Evolutionary conservation across 1,139 yeast genomes (phyloP).

Genomic region (Lizanozyma gosingica): DNA sequence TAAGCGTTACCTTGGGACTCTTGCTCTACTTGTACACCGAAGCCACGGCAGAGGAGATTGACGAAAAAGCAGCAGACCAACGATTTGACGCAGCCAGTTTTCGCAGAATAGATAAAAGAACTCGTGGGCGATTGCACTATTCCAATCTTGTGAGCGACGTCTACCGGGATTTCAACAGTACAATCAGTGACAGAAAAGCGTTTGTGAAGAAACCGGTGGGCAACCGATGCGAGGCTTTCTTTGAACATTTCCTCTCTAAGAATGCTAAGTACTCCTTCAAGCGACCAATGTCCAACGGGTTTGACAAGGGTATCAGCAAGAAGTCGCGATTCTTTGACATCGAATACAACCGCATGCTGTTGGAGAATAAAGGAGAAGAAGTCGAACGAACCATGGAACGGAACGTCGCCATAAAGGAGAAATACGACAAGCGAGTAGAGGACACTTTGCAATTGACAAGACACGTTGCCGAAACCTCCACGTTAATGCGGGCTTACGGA

Average conservation of each 20-base stretch:
- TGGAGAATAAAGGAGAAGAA: conserved; percentile 7
- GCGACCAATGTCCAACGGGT: conserved; percentile 10
- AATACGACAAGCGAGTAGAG: conserved; percentile 5
- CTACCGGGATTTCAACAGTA: conserved; percentile 14
- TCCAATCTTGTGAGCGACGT: conserved; percentile 21
- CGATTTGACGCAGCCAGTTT: conserved; percentile 9
- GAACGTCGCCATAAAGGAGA: background rate
- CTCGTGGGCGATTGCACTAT: conserved; percentile 19
- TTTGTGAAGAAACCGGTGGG: conserved; percentile 11
- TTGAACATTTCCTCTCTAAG: conserved; percentile 13
- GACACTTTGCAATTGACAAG: conserved; percentile 15
- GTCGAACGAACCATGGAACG: conserved; percentile 5
- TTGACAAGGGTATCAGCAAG: conserved; percentile 22
- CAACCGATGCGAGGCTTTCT: conserved; percentile 23
- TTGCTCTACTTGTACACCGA: background rate
- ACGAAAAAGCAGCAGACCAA: background rate
- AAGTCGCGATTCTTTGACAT: conserved; percentile 14
- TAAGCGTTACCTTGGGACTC: background rate
- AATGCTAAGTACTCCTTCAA: conserved; percentile 21
- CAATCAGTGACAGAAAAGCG: conserved; percentile 8
- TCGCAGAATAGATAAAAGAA: conserved; percentile 10
- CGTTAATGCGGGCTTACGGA: conserved; percentile 25
- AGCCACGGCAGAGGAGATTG: conserved; percentile 3
- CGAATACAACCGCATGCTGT: conserved; percentile 4
- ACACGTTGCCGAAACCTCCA: conserved; percentile 29